Conservation (phyloP, 768 basidiomycete genomes). For the Podaxis sp. region DNA sequence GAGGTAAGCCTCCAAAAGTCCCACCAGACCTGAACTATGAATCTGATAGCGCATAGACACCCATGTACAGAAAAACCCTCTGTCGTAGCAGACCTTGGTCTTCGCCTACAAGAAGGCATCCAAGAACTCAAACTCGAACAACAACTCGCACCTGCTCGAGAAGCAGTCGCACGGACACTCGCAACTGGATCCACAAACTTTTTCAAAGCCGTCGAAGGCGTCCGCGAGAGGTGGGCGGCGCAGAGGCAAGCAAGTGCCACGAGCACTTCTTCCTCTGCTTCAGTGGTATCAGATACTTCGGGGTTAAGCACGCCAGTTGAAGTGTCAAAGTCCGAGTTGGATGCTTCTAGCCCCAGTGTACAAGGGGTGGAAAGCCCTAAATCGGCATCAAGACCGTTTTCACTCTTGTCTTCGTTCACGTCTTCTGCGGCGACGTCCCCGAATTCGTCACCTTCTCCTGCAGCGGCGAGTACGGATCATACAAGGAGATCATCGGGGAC, state of each 20-base stretch:
- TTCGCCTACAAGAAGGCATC: slow-evolving; percentile 90
- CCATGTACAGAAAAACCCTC: slow-evolving; percentile 92
- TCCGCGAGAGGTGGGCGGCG: slow-evolving; percentile 66
- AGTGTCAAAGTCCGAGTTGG: slow-evolving; percentile 36
- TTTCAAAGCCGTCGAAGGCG: slow-evolving; percentile 89
- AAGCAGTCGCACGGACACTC: slow-evolving; percentile 81
- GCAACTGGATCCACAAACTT: slow-evolving; percentile 74
- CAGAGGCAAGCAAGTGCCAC: slow-evolving; percentile 27
- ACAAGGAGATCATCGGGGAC: slow-evolving; percentile 20
- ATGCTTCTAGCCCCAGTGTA: slow-evolving; percentile 18
- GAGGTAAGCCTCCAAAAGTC: slow-evolving; percentile 44
- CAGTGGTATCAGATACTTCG: slow-evolving; percentile 28
- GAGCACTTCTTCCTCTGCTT: slow-evolving; percentile 20
- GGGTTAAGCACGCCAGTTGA: slow-evolving; percentile 38
- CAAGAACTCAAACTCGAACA: slow-evolving; percentile 93
- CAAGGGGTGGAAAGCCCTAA: slow-evolving; percentile 12
- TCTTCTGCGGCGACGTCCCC: background rate
- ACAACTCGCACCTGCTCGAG: slow-evolving; percentile 89
- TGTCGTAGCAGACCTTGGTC: slow-evolving; percentile 86
- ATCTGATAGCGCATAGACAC: slow-evolving; percentile 52
- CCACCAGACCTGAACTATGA: background rate
- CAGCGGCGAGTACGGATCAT: background rate
- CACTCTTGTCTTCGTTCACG: slow-evolving; percentile 15
- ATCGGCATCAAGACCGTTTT: slow-evolving; percentile 18
- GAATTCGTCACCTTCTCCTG: slow-evolving; percentile 1